Percentiles rank a stretch among this genome's conserved stretches.
Evolutionary conservation across 495 filamentous ascomycete genomes (phyloP).

Genomic region (Xylaria palmicola): DNA sequence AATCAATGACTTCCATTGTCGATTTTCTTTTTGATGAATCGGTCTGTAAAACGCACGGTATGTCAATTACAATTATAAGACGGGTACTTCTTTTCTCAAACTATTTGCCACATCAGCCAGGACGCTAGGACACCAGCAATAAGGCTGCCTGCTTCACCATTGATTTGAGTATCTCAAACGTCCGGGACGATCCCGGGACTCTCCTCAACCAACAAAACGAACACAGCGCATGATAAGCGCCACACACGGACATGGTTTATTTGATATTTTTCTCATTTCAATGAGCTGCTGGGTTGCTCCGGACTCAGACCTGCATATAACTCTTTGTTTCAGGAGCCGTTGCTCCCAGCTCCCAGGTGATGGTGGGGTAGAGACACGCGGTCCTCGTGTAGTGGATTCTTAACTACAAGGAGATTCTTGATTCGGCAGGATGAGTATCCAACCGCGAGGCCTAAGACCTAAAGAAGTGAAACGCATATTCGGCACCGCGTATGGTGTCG

Average conservation of each 20-base stretch:
- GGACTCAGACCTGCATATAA: background rate
- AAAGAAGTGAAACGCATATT: too few species aligned
- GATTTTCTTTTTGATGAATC: background rate
- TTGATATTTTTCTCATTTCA: background rate
- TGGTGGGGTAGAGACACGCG: conserved; percentile 2
- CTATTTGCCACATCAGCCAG: background rate
- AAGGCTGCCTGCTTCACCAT: background rate
- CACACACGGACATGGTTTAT: background rate
- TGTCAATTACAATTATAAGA: background rate
- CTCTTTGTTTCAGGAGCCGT: background rate
- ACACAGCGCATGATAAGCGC: background rate
- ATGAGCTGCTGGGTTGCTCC: background rate
- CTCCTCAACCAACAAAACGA: background rate
- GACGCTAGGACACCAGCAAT: background rate
- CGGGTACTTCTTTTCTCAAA: too few species aligned
- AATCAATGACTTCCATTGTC: background rate
- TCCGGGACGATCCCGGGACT: background rate
- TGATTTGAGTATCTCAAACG: conserved; percentile 3
- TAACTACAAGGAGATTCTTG: too few species aligned
- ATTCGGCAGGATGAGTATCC: too few species aligned
- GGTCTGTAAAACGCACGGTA: background rate
- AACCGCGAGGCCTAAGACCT: too few species aligned
- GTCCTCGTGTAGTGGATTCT: background rate
- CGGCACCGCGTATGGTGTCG: background rate
- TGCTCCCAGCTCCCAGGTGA: background rate